Evolutionary conservation across 2,329 filamentous ascomycete species (phyloP).

Genomic region (Blastomyces parvus): DNA sequence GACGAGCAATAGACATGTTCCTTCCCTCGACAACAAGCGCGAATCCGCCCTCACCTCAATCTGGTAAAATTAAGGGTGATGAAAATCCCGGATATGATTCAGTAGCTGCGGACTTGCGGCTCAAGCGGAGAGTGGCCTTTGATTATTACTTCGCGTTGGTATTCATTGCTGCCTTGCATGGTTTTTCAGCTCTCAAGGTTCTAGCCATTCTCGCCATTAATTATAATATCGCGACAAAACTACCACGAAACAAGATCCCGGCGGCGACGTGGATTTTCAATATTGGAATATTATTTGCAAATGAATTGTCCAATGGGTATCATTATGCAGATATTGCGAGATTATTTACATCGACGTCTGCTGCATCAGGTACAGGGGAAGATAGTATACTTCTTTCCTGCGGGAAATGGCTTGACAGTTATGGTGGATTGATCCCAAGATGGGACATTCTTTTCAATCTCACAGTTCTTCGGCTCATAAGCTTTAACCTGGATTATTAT

Average conservation of each 20-base stretch:
- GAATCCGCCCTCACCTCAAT: conserved; percentile 16
- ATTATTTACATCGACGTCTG: conserved; percentile 37
- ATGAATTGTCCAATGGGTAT: conserved; percentile 76
- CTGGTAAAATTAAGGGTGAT: conserved; percentile 19
- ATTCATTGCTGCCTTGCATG: conserved; percentile 72
- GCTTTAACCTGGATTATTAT: conserved; percentile 94
- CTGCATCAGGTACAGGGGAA: conserved; percentile 26
- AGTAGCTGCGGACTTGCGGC: conserved; percentile 43
- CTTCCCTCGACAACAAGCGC: conserved; percentile 34
- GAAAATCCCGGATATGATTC: conserved; percentile 29
- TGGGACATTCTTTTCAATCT: conserved; percentile 99
- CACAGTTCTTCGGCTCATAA: conserved; percentile 82
- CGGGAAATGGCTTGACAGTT: conserved; percentile 65
- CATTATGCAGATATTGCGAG: conserved; percentile 55
- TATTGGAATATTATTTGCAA: conserved; percentile 73
- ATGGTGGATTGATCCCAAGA: conserved; percentile 71
- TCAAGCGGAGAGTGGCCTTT: conserved; percentile 65
- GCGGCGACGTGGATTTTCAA: conserved; percentile 83
- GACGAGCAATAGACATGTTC: conserved; percentile 57
- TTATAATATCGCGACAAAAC: conserved; percentile 62
- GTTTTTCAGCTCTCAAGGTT: conserved; percentile 75
- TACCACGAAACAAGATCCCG: conserved; percentile 64
- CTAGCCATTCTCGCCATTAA: conserved; percentile 71
- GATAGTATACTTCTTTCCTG: conserved; percentile 46
- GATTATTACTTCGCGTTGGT: conserved; percentile 73